A percentile compares a stretch with the other conserved stretches of the same genome.
phyloP scores from a whole-genome alignment of 2,329 filamentous ascomycete species.

The Colletotrichum musae region DNA sequence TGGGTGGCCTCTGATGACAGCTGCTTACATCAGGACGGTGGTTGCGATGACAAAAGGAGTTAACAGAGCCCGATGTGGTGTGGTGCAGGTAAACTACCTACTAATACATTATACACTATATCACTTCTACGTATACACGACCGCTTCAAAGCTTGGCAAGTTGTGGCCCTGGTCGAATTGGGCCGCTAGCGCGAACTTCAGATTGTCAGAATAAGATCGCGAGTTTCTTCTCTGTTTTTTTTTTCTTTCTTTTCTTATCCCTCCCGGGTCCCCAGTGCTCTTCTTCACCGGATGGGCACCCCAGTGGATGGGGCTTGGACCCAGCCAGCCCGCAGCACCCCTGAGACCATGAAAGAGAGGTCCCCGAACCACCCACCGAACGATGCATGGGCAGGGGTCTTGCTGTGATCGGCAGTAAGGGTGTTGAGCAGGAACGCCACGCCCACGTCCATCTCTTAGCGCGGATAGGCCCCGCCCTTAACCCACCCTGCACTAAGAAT shows the following conservation, averaged over 20 bases:
- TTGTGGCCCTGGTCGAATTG: constrained; percentile 34
- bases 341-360: no score
- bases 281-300: constrained; percentile 17
- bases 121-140: neutral
- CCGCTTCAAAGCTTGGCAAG: constrained; percentile 33
- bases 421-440: neutral
- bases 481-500: neutral
- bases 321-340: neutral
- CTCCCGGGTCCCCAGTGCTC: neutral
- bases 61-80: constrained; percentile 8
- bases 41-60: neutral
- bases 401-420: constrained; percentile 23
- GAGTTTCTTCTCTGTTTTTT: constrained; percentile 24
- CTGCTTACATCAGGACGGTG: neutral
- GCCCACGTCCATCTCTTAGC: no score
- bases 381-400: constrained; percentile 4
- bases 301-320: constrained; percentile 13
- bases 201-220: constrained; percentile 28
- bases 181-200: constrained; percentile 37
- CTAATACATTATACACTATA: no score
- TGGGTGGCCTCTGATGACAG: no score
- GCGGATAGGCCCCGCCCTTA: no score
- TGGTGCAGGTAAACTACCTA: constrained; percentile 32
- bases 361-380: neutral
- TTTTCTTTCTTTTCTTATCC: no score